Base-by-base conservation (phyloP, 345 rosid species). In the Toxicodendron radicans region DNA sequence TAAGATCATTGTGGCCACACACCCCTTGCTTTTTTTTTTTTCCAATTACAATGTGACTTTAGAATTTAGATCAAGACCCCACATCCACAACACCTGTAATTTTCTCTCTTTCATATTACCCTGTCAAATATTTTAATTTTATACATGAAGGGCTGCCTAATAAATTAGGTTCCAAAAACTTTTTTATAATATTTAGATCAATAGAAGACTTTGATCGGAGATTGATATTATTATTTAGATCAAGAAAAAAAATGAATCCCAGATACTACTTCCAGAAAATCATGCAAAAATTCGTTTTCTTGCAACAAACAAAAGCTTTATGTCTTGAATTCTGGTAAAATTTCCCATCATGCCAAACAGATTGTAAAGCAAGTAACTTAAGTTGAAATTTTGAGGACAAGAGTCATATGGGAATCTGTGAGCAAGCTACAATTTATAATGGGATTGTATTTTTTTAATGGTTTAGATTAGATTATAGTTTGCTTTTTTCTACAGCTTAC, bases 1-100 rank as follows among this genome's bases (percentile, higher is more conserved):
- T 9, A 23, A 43, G 54, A 30, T 46, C 38, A 70, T 23, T 16
- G n/a, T 58, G 73, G 43, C 73, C 73, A 38, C 62, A n/a, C 9
- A n/a, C 9, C 12, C 17, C 11, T 8, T 43, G 21, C 69, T 13
- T 9, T 27, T 17, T 13, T 9, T 27, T 17, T n/a, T 51, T 18
- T 17, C 35, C 43, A 27, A 49, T 27, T 10, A 23, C 7, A 12
- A 43, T 4, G 52, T 11, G 12, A 21, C 13, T 16, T 64, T 6
- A 49, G 12, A 21, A 4, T 16, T 64, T 6, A 49, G 20, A n/a
- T 20, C 32, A 64, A 67, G 59, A 52, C 46, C 71, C 71, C 45
- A 51, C 71, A 1, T 49, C 21, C 20, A 18, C 11, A 11, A 11
- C 17, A 0, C 49, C 51, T 20, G 4, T 41, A 1, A 41, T 64